These are phyloP conservation scores for Clausena lansium DNA, from an alignment of 345 rosid species.

Conservation along the genomic window DNA sequence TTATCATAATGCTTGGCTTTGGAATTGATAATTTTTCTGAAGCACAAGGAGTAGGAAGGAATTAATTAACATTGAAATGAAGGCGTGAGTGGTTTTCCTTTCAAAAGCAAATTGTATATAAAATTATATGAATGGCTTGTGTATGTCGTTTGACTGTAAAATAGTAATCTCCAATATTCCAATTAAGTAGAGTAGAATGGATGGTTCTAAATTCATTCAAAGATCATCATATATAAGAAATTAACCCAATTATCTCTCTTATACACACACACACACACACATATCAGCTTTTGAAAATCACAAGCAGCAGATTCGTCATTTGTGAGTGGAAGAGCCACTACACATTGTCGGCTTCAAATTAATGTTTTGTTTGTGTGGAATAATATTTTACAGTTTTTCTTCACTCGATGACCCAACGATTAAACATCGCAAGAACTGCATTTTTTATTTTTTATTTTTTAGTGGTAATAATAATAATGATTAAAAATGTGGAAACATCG, in stretches of 20 bases:
- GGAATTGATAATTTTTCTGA: too few species aligned
- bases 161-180: neutral
- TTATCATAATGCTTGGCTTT: too few species aligned
- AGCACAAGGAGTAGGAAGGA: neutral
- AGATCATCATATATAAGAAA: neutral
- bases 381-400: neutral
- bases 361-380: neutral
- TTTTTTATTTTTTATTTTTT: too few species aligned
- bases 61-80: neutral
- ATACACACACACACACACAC: too few species aligned
- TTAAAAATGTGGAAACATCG: too few species aligned
- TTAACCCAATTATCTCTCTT: neutral
- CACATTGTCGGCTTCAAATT: neutral
- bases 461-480: too few species aligned
- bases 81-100: neutral
- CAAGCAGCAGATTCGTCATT: neutral
- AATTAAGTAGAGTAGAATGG: neutral
- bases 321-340: conserved; percentile 3
- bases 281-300: too few species aligned
- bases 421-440: too few species aligned
- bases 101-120: neutral
- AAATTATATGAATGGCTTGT: too few species aligned
- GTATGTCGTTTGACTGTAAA: neutral
- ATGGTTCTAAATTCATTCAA: neutral
- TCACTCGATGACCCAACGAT: too few species aligned